Evolutionary conservation across 2,329 filamentous ascomycete species (phyloP).

Genomic region (Fusarium camptoceras): DNA sequence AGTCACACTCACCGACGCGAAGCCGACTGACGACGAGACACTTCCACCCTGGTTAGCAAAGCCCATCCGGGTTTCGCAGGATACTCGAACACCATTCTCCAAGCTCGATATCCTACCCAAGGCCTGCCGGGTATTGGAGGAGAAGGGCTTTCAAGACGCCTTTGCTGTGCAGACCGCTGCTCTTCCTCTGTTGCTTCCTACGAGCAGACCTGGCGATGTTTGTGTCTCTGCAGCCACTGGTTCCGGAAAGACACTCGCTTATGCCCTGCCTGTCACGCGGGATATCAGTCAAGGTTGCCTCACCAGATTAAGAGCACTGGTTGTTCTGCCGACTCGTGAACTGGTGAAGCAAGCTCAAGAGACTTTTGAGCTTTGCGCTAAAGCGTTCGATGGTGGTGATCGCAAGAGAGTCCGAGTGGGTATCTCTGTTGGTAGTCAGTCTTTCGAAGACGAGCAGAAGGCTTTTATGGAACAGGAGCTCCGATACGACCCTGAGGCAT

Average conservation of each 20-base stretch:
- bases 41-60: constrained; percentile 84
- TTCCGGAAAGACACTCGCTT: constrained; percentile 94
- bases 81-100: constrained; percentile 70
- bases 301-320: constrained; percentile 78
- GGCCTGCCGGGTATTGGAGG: constrained; percentile 70
- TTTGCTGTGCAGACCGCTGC: constrained; percentile 63
- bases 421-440: constrained; percentile 83
- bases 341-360: constrained; percentile 88
- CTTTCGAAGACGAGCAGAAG: constrained; percentile 73
- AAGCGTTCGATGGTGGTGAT: constrained; percentile 65
- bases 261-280: constrained; percentile 86
- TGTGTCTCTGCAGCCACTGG: constrained; percentile 94
- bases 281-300: constrained; percentile 74
- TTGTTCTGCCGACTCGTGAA: constrained; percentile 92
- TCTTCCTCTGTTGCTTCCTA: constrained; percentile 81
- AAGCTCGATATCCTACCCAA: constrained; percentile 71
- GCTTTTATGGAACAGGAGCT: constrained; percentile 59
- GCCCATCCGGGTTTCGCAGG: constrained; percentile 75
- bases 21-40: constrained; percentile 82
- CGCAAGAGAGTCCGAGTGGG: constrained; percentile 81
- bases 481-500: constrained; percentile 73
- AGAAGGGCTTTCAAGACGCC: constrained; percentile 62
- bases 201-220: constrained; percentile 77
- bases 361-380: constrained; percentile 78
- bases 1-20: constrained; percentile 62